A percentile compares a stretch with the other conserved stretches of the same genome.
phyloP scores from a whole-genome alignment of 2,329 filamentous ascomycete species.

The Beauveria scarabaeidicola region DNA sequence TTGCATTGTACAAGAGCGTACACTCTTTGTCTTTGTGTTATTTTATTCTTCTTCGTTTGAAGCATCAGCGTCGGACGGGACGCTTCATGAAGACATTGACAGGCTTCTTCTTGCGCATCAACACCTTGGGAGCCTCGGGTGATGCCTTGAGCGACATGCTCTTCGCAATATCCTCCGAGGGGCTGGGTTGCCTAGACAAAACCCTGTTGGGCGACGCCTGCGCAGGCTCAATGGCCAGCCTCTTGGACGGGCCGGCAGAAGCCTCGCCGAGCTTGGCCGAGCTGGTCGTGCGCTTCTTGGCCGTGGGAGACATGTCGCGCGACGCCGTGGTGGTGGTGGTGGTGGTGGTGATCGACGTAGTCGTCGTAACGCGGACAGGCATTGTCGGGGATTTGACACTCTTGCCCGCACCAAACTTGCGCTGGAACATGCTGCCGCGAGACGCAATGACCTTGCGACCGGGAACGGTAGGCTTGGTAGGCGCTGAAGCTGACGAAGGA shows the following conservation, averaged over 20 bases:
- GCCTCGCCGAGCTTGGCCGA: neutral
- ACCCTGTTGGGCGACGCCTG: constrained; percentile 14
- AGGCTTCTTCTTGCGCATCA: constrained; percentile 4
- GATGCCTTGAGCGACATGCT: constrained; percentile 23
- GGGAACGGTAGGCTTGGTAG: neutral
- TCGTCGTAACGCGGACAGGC: neutral
- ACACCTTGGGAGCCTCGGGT: neutral
- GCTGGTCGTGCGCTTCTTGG: constrained; percentile 11
- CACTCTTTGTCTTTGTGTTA: constrained; percentile 8
- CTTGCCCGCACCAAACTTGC: constrained; percentile 9
- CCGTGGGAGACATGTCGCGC: constrained; percentile 14
- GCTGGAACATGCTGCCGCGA: constrained; percentile 8
- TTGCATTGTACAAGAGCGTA: neutral
- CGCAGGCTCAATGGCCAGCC: constrained; percentile 30
- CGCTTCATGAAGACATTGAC: constrained; percentile 10
- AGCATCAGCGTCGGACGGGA: neutral
- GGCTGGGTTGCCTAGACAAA: neutral
- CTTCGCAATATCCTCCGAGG: neutral
- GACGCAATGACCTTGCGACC: neutral
- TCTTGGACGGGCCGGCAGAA: constrained; percentile 25
- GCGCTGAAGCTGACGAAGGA: constrained; percentile 6
- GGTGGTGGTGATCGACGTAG: neutral
- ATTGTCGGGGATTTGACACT: neutral
- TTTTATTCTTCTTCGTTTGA: neutral
- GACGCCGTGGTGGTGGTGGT: constrained; percentile 16